phyloP scores from a whole-genome alignment of 371 early-diverging fungal species.

The Fennellomyces sp. region DNA sequence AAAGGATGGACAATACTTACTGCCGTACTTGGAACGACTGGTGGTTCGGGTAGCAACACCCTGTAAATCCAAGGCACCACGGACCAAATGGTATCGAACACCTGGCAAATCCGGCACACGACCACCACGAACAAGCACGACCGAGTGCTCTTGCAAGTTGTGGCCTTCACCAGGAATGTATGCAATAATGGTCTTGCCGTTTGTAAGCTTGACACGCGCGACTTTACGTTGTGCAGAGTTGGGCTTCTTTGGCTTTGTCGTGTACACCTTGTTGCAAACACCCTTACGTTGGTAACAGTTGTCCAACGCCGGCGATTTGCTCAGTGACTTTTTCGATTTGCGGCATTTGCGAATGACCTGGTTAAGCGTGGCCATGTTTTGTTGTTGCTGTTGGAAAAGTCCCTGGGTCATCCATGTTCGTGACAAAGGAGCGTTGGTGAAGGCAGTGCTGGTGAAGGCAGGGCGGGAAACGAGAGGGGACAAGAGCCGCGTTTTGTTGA shows the following conservation, averaged over 20 bases:
- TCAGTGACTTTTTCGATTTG: conserved; percentile 64
- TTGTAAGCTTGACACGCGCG: conserved; percentile 83
- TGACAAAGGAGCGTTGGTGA: background rate
- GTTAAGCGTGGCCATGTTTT: conserved; percentile 90
- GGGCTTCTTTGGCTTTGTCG: conserved; percentile 92
- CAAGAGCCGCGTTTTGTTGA: background rate
- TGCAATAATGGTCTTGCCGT: conserved; percentile 87
- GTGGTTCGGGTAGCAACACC: conserved; percentile 89
- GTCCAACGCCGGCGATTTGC: conserved; percentile 90
- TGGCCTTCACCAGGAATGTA: conserved; percentile 99
- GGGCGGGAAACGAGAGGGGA: background rate
- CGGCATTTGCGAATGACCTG: conserved; percentile 92
- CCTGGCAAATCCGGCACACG: conserved; percentile 97
- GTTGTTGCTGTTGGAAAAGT: conserved; percentile 28
- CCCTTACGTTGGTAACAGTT: conserved; percentile 89
- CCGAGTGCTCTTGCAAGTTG: conserved; percentile 96
- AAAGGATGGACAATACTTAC: conserved; percentile 46
- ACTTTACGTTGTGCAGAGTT: conserved; percentile 93
- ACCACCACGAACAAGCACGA: conserved; percentile 93
- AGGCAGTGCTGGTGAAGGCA: background rate
- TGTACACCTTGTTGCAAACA: conserved; percentile 94
- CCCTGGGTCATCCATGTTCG: conserved; percentile 47
- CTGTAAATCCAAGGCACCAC: conserved; percentile 94
- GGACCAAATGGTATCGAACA: conserved; percentile 92
- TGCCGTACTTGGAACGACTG: conserved; percentile 93